phyloP scores from a whole-genome alignment of 208 protist genomes.

The Phytomonas francai region DNA sequence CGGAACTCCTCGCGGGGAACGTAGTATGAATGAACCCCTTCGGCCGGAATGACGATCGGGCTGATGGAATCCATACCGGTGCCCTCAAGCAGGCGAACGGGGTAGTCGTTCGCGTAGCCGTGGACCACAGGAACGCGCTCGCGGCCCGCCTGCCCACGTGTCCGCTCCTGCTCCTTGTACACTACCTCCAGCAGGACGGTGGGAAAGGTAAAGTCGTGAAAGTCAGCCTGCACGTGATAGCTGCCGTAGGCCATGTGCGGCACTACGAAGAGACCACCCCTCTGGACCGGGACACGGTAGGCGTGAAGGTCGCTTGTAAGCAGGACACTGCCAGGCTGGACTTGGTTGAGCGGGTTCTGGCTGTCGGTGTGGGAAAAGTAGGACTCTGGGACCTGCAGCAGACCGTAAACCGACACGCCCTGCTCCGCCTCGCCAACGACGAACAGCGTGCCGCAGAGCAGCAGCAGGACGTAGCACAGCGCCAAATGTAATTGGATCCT shows the following conservation, averaged over 20 bases:
- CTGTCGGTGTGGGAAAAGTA: constrained; percentile 43
- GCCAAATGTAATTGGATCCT: not conserved
- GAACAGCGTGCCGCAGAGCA: not conserved
- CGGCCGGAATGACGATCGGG: constrained; percentile 52
- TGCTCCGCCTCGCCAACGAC: not conserved
- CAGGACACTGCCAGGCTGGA: constrained; percentile 65
- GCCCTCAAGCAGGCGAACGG: constrained; percentile 48
- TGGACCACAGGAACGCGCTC: constrained; percentile 34
- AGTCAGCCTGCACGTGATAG: constrained; percentile 79
- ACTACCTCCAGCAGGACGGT: constrained; percentile 63
- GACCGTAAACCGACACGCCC: constrained; percentile 33
- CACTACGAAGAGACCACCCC: constrained; percentile 65
- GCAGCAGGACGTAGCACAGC: constrained; percentile 1
- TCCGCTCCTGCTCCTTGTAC: constrained; percentile 34
- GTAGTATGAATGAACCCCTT: constrained; percentile 51
- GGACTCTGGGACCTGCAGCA: constrained; percentile 33
- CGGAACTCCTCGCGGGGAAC: constrained; percentile 71
- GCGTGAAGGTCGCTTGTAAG: constrained; percentile 35
- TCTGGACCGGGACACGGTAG: constrained; percentile 43
- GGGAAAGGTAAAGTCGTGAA: constrained; percentile 72
- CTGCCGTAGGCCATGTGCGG: constrained; percentile 66
- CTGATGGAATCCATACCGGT: constrained; percentile 59
- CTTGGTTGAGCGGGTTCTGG: constrained; percentile 31
- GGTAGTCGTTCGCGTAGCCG: constrained; percentile 56
- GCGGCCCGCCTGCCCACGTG: constrained; percentile 12